A percentile compares a stretch with the other conserved stretches of the same genome.
Evolutionary conservation across 305 asterid species (phyloP).

Genomic region (Fraxinus angustifolia): DNA sequence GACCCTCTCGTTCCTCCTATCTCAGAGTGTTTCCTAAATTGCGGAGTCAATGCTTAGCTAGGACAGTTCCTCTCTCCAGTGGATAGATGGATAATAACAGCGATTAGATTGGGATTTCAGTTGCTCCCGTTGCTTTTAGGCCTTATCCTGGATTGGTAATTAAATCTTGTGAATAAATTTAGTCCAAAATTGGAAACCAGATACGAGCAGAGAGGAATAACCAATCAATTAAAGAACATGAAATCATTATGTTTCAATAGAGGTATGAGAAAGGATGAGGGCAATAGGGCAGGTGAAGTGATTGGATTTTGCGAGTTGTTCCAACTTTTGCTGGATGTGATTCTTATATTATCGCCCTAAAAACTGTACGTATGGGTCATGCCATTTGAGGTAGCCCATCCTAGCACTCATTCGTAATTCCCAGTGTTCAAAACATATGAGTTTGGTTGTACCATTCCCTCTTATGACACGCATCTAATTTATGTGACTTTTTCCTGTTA

Average conservation of each 20-base stretch:
- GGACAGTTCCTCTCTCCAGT: background rate
- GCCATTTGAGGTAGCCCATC: background rate
- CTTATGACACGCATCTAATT: background rate
- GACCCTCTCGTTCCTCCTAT: background rate
- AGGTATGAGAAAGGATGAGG: background rate
- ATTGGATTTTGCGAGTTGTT: slow-evolving; percentile 5
- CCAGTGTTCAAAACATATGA: background rate
- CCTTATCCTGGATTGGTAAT: background rate
- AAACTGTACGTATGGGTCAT: background rate
- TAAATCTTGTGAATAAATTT: background rate
- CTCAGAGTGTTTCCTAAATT: background rate
- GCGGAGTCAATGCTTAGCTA: background rate
- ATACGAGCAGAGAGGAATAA: background rate
- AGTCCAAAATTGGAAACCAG: background rate
- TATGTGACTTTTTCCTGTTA: background rate
- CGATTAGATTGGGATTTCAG: background rate
- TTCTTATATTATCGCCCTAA: background rate
- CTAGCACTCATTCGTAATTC: background rate
- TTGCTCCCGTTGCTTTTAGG: background rate
- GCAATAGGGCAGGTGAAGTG: background rate
- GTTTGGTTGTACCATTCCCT: background rate
- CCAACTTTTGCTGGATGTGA: background rate
- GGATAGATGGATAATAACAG: background rate
- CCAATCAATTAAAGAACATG: background rate
- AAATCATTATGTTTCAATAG: background rate